A percentile compares a stretch with the other conserved stretches of the same genome.
Evolutionary conservation across 2,329 filamentous ascomycete genomes (phyloP).

Genomic region (Escovopsis sp.): DNA sequence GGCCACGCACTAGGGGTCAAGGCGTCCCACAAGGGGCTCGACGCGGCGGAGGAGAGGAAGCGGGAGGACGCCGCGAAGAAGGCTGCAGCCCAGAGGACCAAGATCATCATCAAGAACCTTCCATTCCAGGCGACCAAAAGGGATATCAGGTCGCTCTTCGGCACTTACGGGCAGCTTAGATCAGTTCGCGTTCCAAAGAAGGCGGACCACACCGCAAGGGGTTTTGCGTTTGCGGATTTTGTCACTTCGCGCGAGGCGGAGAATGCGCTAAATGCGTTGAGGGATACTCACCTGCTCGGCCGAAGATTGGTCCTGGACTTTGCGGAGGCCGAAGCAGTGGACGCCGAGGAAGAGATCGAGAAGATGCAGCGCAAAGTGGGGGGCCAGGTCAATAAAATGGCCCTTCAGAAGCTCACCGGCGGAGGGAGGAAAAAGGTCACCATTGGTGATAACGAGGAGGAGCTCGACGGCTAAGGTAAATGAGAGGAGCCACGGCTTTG

Average conservation of each 20-base stretch:
- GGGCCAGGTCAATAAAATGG: constrained; percentile 79
- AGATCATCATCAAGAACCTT: constrained; percentile 96
- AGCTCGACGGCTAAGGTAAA: constrained; percentile 24
- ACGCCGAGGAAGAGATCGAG: constrained; percentile 89
- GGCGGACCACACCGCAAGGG: constrained; percentile 74
- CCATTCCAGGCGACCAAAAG: constrained; percentile 93
- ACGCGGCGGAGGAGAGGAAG: constrained; percentile 75
- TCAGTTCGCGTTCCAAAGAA: constrained; percentile 92
- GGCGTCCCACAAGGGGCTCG: constrained; percentile 71
- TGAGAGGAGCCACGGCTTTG: constrained; percentile 8
- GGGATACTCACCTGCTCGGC: constrained; percentile 85
- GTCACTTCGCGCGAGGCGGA: constrained; percentile 76
- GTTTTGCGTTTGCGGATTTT: constrained; percentile 96
- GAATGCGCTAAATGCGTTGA: constrained; percentile 81
- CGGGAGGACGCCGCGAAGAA: constrained; percentile 77
- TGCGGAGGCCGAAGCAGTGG: constrained; percentile 73
- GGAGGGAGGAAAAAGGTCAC: constrained; percentile 78
- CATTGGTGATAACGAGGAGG: constrained; percentile 57
- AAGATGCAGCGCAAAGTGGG: constrained; percentile 96
- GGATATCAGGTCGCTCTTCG: constrained; percentile 73
- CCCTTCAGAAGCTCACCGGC: constrained; percentile 74
- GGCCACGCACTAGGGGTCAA: constrained; percentile 75
- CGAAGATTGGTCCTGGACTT: constrained; percentile 83
- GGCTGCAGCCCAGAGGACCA: constrained; percentile 59
- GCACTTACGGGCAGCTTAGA: constrained; percentile 80